These are phyloP conservation scores for Albophoma yamanashiensis DNA, from an alignment of 2,329 filamentous ascomycete species.

Conservation along the genomic window DNA sequence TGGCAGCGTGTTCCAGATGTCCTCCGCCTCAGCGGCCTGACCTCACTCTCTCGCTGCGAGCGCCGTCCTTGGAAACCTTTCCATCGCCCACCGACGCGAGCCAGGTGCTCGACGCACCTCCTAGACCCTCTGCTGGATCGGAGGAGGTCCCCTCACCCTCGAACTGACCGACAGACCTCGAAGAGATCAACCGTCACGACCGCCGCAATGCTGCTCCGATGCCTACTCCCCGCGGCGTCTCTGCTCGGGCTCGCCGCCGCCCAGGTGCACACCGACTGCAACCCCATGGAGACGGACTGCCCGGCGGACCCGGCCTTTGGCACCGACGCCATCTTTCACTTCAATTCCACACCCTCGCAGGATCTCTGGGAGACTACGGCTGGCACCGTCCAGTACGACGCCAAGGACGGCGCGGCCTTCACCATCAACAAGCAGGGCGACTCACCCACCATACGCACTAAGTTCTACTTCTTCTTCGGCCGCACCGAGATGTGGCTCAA, in stretches of 20 bases:
- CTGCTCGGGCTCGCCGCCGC: slow-evolving; percentile 42
- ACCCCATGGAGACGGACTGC: slow-evolving; percentile 62
- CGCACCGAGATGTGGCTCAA: slow-evolving; percentile 69
- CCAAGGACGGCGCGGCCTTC: slow-evolving; percentile 57
- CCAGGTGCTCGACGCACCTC: neutral
- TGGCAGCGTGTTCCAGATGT: neutral
- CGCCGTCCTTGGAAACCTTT: neutral
- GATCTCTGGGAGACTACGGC: slow-evolving; percentile 59
- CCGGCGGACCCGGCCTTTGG: slow-evolving; percentile 62
- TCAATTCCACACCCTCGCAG: slow-evolving; percentile 50
- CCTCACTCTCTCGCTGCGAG: neutral
- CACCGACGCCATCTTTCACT: slow-evolving; percentile 49
- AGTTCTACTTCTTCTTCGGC: slow-evolving; percentile 82
- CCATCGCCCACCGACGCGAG: neutral
- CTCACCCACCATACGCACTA: slow-evolving; percentile 67
- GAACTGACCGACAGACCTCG: neutral
- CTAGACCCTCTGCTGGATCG: neutral
- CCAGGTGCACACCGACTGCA: slow-evolving; percentile 69
- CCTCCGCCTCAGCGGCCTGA: neutral
- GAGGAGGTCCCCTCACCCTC: neutral
- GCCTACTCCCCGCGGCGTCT: slow-evolving; percentile 21
- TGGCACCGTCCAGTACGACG: slow-evolving; percentile 51
- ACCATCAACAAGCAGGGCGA: slow-evolving; percentile 60
- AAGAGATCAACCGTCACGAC: neutral
- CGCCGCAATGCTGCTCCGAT: slow-evolving; percentile 6